These are phyloP conservation scores for Crithidia bombi DNA, from an alignment of 208 protist species.

Conservation along the genomic window DNA sequence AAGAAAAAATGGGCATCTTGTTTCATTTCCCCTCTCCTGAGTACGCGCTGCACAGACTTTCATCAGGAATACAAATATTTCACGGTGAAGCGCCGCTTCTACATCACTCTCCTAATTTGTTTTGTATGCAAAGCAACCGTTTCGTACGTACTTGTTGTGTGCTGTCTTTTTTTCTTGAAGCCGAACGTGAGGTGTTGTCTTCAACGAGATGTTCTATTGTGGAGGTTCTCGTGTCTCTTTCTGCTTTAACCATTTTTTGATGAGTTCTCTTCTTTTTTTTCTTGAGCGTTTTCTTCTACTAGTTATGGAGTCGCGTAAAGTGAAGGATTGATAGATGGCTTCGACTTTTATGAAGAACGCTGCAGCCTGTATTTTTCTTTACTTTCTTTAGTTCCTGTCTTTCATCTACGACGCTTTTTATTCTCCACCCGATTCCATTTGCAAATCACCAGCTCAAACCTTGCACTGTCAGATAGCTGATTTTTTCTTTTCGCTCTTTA, in stretches of 20 bases:
- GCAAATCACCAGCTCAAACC: not conserved
- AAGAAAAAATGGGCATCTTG: not conserved
- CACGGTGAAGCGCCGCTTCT: not conserved
- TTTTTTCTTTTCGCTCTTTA: constrained; percentile 2
- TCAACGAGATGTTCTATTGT: constrained; percentile 1
- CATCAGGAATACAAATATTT: not conserved
- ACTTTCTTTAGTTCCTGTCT: not conserved
- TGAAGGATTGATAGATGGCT: not conserved
- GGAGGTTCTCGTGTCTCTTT: not conserved
- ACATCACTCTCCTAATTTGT: too few relatives aligned
- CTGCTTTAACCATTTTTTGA: not conserved
- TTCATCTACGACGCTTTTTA: not conserved
- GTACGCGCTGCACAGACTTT: not conserved
- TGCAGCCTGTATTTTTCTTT: not conserved
- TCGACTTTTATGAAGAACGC: not conserved
- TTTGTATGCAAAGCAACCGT: not conserved
- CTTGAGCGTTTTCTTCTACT: not conserved
- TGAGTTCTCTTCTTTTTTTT: not conserved
- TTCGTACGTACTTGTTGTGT: not conserved
- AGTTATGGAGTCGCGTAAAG: not conserved
- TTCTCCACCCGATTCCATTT: not conserved
- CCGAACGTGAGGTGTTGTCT: not conserved
- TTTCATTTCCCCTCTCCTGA: constrained; percentile 1
- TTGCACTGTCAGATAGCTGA: not conserved
- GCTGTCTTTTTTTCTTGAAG: not conserved